Percentiles rank a stretch among this genome's conserved stretches.
These are phyloP conservation scores for Patellaria atrata DNA, from an alignment of 495 filamentous ascomycete genomes.

Conservation along the genomic window DNA sequence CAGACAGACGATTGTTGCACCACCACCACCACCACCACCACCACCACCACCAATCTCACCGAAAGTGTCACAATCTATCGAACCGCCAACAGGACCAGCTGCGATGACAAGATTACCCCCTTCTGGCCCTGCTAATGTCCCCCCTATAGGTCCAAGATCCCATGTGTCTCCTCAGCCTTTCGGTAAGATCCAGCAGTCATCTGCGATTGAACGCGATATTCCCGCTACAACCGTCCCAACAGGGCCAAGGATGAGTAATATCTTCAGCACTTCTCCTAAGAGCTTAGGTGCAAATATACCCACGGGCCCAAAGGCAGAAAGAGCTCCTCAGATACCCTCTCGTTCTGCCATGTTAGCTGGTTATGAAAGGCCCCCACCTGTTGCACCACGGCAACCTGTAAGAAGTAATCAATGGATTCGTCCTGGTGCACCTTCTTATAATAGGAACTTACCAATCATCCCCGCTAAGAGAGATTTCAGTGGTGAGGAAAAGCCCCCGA, in stretches of 20 bases:
- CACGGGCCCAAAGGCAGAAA: slow-evolving; percentile 27
- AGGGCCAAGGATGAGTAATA: slow-evolving; percentile 17
- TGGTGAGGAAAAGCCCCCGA: slow-evolving; percentile 13
- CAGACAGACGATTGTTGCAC: slow-evolving; percentile 2
- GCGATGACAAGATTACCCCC: slow-evolving; percentile 16
- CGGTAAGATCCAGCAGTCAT: slow-evolving; percentile 7
- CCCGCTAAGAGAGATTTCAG: slow-evolving; percentile 16
- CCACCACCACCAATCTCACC: slow-evolving; percentile 1
- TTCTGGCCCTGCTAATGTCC: slow-evolving; percentile 19
- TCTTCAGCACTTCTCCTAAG: slow-evolving; percentile 25
- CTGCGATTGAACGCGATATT: slow-evolving; percentile 9
- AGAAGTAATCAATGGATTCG: slow-evolving; percentile 25
- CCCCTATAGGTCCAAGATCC: slow-evolving; percentile 10
- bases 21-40: neutral
- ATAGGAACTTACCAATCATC: slow-evolving; percentile 3
- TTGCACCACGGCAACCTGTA: slow-evolving; percentile 10
- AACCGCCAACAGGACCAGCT: slow-evolving; percentile 1
- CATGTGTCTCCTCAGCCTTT: slow-evolving; percentile 20
- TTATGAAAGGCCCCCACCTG: slow-evolving; percentile 19
- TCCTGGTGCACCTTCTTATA: slow-evolving; percentile 12
- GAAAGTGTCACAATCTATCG: neutral
- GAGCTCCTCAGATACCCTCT: slow-evolving; percentile 17
- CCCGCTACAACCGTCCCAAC: slow-evolving; percentile 15
- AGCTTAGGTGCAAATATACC: slow-evolving; percentile 21
- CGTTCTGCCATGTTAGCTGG: slow-evolving; percentile 11